Conservation (phyloP, 805 yeast species). For the Kuraishia piskuri region DNA sequence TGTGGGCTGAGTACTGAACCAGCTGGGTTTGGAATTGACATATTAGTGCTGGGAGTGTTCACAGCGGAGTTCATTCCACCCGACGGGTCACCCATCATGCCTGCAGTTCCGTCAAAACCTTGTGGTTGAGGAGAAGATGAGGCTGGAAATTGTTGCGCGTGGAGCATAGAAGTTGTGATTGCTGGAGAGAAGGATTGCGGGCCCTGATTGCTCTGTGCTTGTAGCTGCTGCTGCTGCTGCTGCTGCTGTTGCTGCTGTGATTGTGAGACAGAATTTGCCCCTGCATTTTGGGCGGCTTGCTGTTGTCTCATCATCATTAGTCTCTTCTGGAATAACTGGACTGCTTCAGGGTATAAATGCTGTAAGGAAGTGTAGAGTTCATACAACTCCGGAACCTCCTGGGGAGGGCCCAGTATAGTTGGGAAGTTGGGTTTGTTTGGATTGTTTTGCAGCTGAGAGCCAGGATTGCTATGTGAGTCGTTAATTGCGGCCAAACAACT, state of each 20-base stretch:
- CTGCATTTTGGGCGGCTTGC: conserved; percentile 3
- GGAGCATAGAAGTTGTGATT: conserved; percentile 1
- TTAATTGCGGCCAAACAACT: conserved; percentile 27
- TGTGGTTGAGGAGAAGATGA: background rate
- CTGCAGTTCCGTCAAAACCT: background rate
- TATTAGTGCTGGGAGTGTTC: background rate
- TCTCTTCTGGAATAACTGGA: conserved; percentile 27
- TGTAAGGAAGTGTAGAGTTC: conserved; percentile 38
- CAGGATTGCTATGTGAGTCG: conserved; percentile 20
- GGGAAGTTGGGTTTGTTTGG: conserved; percentile 30
- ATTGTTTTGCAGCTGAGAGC: conserved; percentile 13
- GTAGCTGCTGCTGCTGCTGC: conserved; percentile 3
- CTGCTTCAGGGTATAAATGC: conserved; percentile 45
- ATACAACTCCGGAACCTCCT: conserved; percentile 43
- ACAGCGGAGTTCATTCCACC: background rate
- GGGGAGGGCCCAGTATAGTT: conserved; percentile 43
- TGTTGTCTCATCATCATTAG: conserved; percentile 4
- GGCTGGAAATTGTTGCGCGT: background rate
- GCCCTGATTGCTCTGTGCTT: background rate
- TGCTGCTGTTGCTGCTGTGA: conserved; percentile 6
- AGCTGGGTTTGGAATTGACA: background rate
- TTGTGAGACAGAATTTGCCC: background rate
- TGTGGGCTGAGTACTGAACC: conserved; percentile 2
- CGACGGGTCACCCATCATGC: background rate
- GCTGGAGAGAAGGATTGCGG: background rate